Evolutionary conservation across 2,329 filamentous ascomycete species (phyloP).

Genomic region (Alternaria rosae): DNA sequence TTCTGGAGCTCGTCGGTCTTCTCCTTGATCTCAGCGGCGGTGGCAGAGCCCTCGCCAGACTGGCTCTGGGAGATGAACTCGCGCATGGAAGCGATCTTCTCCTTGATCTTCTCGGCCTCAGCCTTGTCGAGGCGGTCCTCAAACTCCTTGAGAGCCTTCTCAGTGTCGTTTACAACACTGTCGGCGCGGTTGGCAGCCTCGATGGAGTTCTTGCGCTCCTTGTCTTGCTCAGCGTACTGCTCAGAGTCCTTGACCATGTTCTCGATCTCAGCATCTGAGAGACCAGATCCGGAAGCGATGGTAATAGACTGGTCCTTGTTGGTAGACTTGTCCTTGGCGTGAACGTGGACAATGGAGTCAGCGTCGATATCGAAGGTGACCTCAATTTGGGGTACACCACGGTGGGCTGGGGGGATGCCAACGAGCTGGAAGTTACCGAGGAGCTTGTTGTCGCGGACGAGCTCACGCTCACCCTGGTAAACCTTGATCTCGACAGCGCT

Average conservation of each 20-base stretch:
- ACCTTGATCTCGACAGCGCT: constrained; percentile 99
- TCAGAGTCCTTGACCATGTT: constrained; percentile 98
- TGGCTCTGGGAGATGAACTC: constrained; percentile 95
- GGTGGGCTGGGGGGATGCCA: constrained; percentile 93
- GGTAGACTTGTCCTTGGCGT: constrained; percentile 98
- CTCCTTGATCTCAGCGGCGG: constrained; percentile 93
- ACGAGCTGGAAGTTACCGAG: constrained; percentile 99
- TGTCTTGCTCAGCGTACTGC: constrained; percentile 93
- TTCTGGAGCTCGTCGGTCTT: constrained; percentile 98
- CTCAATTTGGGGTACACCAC: constrained; percentile 94
- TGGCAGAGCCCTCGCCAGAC: constrained; percentile 84
- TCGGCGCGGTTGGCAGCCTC: constrained; percentile 98
- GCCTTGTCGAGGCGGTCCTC: constrained; percentile 96
- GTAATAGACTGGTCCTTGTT: constrained; percentile 99
- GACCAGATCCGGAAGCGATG: constrained; percentile 95
- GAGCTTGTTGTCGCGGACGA: constrained; percentile 97
- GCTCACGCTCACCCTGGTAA: constrained; percentile 99
- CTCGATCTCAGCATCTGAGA: constrained; percentile 93
- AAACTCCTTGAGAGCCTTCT: constrained; percentile 97
- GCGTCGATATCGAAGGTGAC: constrained; percentile 99
- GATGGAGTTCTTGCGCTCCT: constrained; percentile 94
- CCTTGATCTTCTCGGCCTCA: constrained; percentile 89
- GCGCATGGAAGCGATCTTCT: constrained; percentile 87
- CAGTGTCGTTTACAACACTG: constrained; percentile 94
- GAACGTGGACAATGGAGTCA: constrained; percentile 96